Evolutionary conservation across 176 grass and related monocot genomes (phyloP).

Genomic region (Triticum urartu): DNA sequence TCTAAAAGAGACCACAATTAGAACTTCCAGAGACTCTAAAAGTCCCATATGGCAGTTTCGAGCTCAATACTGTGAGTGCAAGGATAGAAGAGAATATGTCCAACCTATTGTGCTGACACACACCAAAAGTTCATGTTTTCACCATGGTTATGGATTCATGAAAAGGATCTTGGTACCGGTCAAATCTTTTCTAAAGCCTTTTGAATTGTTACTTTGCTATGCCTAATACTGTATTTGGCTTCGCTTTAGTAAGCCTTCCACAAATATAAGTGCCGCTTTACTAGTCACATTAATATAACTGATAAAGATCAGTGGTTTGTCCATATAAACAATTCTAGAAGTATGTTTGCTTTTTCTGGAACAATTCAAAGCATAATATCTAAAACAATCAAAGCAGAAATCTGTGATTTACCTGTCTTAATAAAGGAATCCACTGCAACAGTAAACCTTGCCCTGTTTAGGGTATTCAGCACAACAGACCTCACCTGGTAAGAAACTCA

Average conservation of each 20-base stretch:
- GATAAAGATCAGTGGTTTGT: not conserved
- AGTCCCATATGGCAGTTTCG: constrained; percentile 4
- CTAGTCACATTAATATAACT: not conserved
- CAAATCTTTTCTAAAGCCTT: not conserved
- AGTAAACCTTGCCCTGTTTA: constrained; percentile 94
- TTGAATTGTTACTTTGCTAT: not conserved
- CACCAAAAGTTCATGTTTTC: not conserved
- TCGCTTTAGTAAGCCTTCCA: not conserved
- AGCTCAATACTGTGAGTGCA: not conserved
- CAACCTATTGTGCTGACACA: not conserved
- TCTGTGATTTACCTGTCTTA: constrained; percentile 69
- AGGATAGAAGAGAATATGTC: constrained; percentile 1
- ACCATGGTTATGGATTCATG: not conserved
- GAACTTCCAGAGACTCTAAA: not conserved
- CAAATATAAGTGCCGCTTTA: constrained; percentile 4
- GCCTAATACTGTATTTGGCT: not conserved
- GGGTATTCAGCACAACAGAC: constrained; percentile 93
- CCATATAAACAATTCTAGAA: not conserved
- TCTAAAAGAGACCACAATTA: not conserved
- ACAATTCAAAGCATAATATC: not conserved
- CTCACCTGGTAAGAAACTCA: constrained; percentile 71
- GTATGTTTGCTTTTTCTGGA: not conserved
- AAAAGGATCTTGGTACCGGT: not conserved
- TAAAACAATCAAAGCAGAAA: constrained; percentile 1
- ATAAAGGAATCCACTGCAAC: constrained; percentile 99